Percentiles rank a stretch among this genome's conserved stretches.
These are phyloP conservation scores for Pseudomonodictys pantanalensis DNA, from an alignment of 495 filamentous ascomycete genomes.

Conservation along the genomic window DNA sequence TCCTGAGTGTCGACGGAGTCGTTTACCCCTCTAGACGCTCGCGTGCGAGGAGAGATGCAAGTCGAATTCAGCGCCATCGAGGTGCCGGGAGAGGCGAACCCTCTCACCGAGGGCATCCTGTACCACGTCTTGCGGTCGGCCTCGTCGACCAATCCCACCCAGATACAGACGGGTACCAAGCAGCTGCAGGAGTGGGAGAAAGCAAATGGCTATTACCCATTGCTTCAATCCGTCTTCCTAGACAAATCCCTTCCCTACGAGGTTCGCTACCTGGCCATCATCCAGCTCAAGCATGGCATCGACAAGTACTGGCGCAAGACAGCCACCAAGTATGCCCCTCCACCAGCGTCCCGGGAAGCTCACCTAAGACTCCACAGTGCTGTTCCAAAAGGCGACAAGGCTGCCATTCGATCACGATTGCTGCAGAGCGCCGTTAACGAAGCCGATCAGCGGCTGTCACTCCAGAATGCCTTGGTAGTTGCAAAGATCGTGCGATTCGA, in stretches of 20 bases:
- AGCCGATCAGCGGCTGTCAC: constrained; percentile 65
- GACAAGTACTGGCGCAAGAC: constrained; percentile 89
- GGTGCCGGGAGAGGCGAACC: constrained; percentile 59
- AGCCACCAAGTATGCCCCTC: constrained; percentile 53
- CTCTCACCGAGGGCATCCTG: constrained; percentile 64
- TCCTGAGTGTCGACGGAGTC: too few relatives aligned
- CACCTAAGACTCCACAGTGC: constrained; percentile 47
- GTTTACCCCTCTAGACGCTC: not conserved
- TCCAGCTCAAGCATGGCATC: constrained; percentile 92
- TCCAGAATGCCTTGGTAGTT: constrained; percentile 82
- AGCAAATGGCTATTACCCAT: constrained; percentile 67
- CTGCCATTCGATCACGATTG: constrained; percentile 66
- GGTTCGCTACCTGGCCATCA: constrained; percentile 82
- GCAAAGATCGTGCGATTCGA: constrained; percentile 87
- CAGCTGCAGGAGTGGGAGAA: constrained; percentile 87
- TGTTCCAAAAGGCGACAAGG: constrained; percentile 71
- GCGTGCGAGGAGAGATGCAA: constrained; percentile 11
- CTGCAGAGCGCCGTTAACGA: constrained; percentile 72
- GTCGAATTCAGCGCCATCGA: constrained; percentile 43
- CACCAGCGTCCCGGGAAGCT: not conserved
- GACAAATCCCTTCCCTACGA: constrained; percentile 70
- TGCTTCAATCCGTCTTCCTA: constrained; percentile 67
- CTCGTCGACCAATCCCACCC: constrained; percentile 66
- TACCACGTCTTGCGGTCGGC: constrained; percentile 69
- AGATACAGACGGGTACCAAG: constrained; percentile 73